Evolutionary conservation across 2,329 filamentous ascomycete species (phyloP), one percentile per base, ranked within the genome.

Genomic region (Exophiala sp.): DNA sequence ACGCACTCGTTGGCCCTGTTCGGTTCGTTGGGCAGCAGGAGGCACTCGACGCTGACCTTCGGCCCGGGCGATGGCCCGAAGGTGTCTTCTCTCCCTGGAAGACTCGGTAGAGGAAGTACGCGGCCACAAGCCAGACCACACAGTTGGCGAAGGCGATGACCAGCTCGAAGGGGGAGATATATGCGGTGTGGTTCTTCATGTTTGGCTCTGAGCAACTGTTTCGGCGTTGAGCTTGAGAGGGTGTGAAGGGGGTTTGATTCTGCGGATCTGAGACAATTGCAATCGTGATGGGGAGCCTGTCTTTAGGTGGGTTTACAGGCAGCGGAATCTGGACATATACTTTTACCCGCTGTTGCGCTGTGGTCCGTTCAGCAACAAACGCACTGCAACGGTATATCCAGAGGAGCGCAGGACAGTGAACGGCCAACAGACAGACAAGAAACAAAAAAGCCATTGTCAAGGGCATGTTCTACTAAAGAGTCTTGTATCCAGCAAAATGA

Each of bases 111-210:
- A 55, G 30, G 9, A 48, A 30, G 29, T 38, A 42, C n/a, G 18
- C 41, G 23, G 44, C 44, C 8, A 52, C 19, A 7, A 52, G 37
- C 52, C 52, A 55, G 22, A 45, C 39, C 8, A 52, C 9, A 19
- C 39, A 46, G 38, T 55, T 55, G 23, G 22, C 41, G 22, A 49
- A 21, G 29, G 48, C 52, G 34, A 52, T 40, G 13, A 52, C 23
- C 35, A 46, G 23, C 27, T 55, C 41, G 41, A 48, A 19, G 11
- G 40, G 22, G 4, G 40, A 24, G 16, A 43, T 18, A n/a, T 30
- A 19, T 16, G 4, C 18, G 40, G 23, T 10, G 18, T 30, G 3
- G 6, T 43, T 3, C 8, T 11, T n/a, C 16, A 30, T 29, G 4
- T 29, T 43, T 9, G 7, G 40, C 29, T n/a, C 11, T 7, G 7